Conservation (phyloP, 75 land plant genomes). For the Adiantum capillusveneris region DNA sequence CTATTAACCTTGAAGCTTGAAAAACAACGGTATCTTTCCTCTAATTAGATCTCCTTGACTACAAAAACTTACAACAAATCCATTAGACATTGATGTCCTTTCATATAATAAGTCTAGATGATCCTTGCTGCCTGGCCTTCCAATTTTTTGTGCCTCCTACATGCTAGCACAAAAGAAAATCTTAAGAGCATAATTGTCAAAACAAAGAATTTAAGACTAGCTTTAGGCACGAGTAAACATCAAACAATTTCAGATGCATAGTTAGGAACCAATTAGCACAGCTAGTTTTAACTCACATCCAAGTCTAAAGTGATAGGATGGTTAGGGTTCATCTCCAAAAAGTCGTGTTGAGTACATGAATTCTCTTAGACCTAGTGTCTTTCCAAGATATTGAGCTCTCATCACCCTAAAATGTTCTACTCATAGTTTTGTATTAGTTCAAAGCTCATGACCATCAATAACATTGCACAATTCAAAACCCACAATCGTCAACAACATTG, state of each 20-base stretch:
- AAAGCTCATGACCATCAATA: neutral
- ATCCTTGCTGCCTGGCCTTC: constrained; percentile 42
- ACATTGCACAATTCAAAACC: too few species aligned
- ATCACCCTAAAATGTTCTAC: constrained; percentile 79
- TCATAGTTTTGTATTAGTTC: neutral
- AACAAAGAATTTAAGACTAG: too few species aligned
- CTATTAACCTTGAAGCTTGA: neutral
- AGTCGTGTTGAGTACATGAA: constrained; percentile 71
- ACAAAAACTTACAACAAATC: constrained; percentile 86
- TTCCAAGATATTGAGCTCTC: constrained; percentile 75
- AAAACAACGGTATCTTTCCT: too few species aligned
- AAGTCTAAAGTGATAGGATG: constrained; percentile 64
- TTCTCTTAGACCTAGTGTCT: constrained; percentile 42
- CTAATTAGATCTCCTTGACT: too few species aligned
- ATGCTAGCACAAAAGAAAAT: too few species aligned
- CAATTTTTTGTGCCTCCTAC: neutral
- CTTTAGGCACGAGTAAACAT: too few species aligned
- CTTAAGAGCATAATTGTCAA: too few species aligned
- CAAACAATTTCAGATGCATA: too few species aligned
- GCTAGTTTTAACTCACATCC: constrained; percentile 36
- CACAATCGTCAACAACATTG: too few species aligned
- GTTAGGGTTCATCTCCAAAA: constrained; percentile 81
- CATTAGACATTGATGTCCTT: constrained; percentile 81
- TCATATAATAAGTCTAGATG: constrained; percentile 82
- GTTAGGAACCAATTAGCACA: too few species aligned